phyloP scores from a whole-genome alignment of 352 stramenopile genomes.

The Phytophthora melonis region DNA sequence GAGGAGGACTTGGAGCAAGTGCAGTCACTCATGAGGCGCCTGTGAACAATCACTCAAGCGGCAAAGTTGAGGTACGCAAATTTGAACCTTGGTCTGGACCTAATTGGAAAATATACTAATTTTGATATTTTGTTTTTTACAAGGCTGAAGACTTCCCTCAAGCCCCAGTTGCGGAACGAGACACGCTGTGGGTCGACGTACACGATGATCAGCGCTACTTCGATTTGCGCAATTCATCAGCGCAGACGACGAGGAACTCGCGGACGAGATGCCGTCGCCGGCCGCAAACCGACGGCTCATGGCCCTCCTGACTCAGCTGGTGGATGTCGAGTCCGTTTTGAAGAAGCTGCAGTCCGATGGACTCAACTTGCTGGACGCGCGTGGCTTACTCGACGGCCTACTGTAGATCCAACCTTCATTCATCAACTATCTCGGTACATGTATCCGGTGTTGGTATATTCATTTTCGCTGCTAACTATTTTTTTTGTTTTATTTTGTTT shows the following conservation, averaged over 20 bases:
- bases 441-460: background rate
- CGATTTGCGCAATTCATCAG: conserved; percentile 19
- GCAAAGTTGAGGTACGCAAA: no score
- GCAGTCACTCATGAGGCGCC: no score
- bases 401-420: conserved; percentile 8
- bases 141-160: conserved; percentile 4
- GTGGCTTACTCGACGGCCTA: conserved; percentile 2
- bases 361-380: conserved; percentile 4
- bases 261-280: conserved; percentile 1
- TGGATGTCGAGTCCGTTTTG: background rate
- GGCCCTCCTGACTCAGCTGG: background rate
- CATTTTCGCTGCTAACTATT: conserved; percentile 2
- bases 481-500: conserved; percentile 7
- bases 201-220: conserved; percentile 15
- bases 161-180: conserved; percentile 3
- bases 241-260: conserved; percentile 5
- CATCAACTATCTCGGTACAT: conserved; percentile 8
- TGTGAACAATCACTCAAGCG: no score
- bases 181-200: conserved; percentile 16
- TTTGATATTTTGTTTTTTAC: no score
- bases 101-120: no score
- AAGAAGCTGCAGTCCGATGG: conserved; percentile 11
- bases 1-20: no score
- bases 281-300: conserved; percentile 3
- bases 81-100: no score